These are phyloP conservation scores for Carallia pectinifolia DNA, from an alignment of 345 rosid species.

Conservation along the genomic window DNA sequence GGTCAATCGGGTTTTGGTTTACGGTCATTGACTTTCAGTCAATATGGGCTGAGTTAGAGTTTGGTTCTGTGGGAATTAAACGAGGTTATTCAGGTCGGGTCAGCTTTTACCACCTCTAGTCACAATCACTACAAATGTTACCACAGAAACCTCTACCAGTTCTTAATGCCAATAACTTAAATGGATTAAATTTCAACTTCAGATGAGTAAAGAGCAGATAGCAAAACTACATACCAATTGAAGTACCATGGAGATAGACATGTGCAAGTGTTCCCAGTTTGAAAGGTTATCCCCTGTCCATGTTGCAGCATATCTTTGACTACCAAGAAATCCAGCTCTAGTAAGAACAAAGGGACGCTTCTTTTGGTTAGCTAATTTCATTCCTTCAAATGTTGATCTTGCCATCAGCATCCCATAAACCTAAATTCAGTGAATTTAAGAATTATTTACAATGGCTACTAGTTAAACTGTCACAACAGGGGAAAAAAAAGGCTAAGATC, in stretches of 20 bases:
- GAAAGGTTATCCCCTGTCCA: conserved; percentile 98
- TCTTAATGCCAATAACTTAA: no score
- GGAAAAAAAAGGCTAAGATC: conserved; percentile 1
- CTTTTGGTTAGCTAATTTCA: conserved; percentile 62
- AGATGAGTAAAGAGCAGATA: conserved; percentile 6
- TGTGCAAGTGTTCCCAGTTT: conserved; percentile 88
- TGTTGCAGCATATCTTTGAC: conserved; percentile 89
- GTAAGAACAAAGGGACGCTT: conserved; percentile 93
- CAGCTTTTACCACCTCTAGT: no score
- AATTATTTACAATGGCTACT: not conserved
- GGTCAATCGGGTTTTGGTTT: no score
- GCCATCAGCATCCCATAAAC: conserved; percentile 94
- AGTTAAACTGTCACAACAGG: not conserved
- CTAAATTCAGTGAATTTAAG: conserved; percentile 32
- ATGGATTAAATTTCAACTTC: no score
- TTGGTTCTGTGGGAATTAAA: no score
- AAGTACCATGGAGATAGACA: conserved; percentile 92
- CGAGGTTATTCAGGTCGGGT: no score
- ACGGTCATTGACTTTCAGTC: no score
- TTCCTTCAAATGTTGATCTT: conserved; percentile 84
- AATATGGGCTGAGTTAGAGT: no score
- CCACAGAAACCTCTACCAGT: no score
- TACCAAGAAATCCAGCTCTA: conserved; percentile 88
- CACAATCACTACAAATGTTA: no score
- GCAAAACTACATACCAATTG: conserved; percentile 65